A percentile compares a stretch with the other conserved stretches of the same genome.
Conservation (phyloP, 495 filamentous ascomycete species). For the Penicillium waksmanii region DNA sequence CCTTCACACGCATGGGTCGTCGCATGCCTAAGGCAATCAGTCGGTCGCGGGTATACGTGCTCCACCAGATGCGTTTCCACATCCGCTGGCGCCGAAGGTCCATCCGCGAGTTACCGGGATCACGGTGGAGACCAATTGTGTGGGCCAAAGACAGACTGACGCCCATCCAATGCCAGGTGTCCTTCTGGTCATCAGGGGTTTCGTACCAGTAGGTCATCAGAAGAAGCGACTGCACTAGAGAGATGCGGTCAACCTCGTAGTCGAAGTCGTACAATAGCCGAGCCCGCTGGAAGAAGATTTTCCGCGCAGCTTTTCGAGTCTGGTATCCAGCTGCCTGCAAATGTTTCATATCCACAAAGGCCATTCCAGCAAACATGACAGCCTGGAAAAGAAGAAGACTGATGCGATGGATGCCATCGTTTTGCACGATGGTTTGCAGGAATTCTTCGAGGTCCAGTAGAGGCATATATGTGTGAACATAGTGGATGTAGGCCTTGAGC, state of each 20-base stretch:
- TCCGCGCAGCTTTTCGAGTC: conserved; percentile 72
- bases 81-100: conserved; percentile 68
- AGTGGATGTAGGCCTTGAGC: conserved; percentile 75
- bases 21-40: conserved; percentile 89
- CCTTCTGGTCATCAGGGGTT: conserved; percentile 85
- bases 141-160: conserved; percentile 81
- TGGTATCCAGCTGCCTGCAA: conserved; percentile 71
- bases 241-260: conserved; percentile 79
- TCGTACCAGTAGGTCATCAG: conserved; percentile 94
- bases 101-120: conserved; percentile 77
- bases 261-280: conserved; percentile 84
- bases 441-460: conserved; percentile 77
- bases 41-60: conserved; percentile 87
- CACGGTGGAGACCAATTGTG: conserved; percentile 81
- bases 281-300: conserved; percentile 77
- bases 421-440: conserved; percentile 63
- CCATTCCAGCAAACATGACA: conserved; percentile 79
- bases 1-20: conserved; percentile 84
- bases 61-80: conserved; percentile 96
- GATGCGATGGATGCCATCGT: conserved; percentile 68
- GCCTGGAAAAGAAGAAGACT: conserved; percentile 82
- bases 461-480: conserved; percentile 90
- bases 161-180: conserved; percentile 93
- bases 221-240: conserved; percentile 80
- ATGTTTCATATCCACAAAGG: conserved; percentile 73